Evolutionary conservation across 2,329 filamentous ascomycete species (phyloP), one percentile per base, ranked within the genome.

Genomic region (Exophiala bonariae): DNA sequence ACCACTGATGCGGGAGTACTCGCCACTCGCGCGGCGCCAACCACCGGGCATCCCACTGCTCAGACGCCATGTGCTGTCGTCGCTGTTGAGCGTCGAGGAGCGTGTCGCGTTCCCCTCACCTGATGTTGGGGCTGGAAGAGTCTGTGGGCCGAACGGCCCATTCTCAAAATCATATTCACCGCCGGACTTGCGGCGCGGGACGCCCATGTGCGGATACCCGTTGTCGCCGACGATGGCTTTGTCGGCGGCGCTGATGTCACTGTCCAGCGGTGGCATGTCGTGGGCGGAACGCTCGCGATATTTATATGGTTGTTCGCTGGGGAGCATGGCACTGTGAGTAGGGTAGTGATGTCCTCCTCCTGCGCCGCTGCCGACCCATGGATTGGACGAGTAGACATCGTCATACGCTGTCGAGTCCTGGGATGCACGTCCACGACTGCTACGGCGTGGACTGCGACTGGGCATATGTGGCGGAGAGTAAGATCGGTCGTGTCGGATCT

Each of bases 11-110:
- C 46, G 33, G 9, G 50, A 37, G 23, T 40, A 41, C 13, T 22
- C 41, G 8, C 33, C 31, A 22, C 42, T 17, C n/a, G 39, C 43
- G 13, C 52, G 48, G 33, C 50, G 44, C 54, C 55, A 56, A 1
- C 52, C 53, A 14, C 41, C 50, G 3, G 55, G 55, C 49, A 57
- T 55, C 1, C 49, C 49, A 3, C 35, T 22, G 35, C 49, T 53
- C 20, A 57, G 30, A 6, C 54, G 46, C 45, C 46, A 55, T 3
- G 47, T 33, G 10, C 49, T 48, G 31, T 55, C 49, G 14, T 47
- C 41, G 40, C 46, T 32, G 20, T 7, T 16, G 23, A 36, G 38
- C 16, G 43, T 34, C 18, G 20, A 10, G 32, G 18, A 31, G 23
- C 35, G 26, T 14, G 19, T 41, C 18, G 3, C 43, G 14, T 23